Evolutionary conservation across 2,329 filamentous ascomycete genomes (phyloP), one percentile per base, ranked within the genome.

Genomic region (Aspergillus sp.): DNA sequence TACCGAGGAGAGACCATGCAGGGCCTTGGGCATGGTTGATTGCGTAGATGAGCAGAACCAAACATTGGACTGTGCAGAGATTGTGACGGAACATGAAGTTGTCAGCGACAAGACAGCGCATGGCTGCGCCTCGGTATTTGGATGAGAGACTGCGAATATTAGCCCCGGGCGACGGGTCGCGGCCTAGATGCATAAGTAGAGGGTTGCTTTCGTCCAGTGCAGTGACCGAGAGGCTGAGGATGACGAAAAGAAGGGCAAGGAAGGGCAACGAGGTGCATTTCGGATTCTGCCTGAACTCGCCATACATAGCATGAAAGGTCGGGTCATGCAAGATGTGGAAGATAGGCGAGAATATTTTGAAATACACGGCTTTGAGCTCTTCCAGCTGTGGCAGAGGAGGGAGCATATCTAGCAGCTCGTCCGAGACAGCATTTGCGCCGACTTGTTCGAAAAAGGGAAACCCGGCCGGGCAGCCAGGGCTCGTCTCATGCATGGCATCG

Each of bases 101-200:
- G 53, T 73, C 68, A 2, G 70, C 68, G n/a, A 67, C 66, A 6
- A 73, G 59, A 35, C 68, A 72, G 41, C 61, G 62, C 66, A 73
- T 69, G 5, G 69, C 64, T 0, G 67, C 64, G 2, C 50, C 46
- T 35, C 69, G 61, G 46, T 72, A 72, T 39, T 62, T 62, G 23
- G 60, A 61, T 12, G 70, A 60, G 8, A 72, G 52, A 25, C 55
- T 58, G 25, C 53, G 62, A n/a, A 63, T 65, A 39, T 64, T 68
- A 37, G 56, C 64, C 14, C 54, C 51, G 1, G 61, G 47, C 6
- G 59, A 65, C 14, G 52, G 12, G 54, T 68, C 63, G 25, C 62
- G 58, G 1, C 68, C 62, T 2, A 71, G 59, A 47, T 70, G 65
- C 25, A 47, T 31, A n/a, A 70, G 63, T 3, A 70, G 31, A 8